Base-by-base conservation (phyloP, 139 green algal species). In the Pycnococcus provasolii region DNA sequence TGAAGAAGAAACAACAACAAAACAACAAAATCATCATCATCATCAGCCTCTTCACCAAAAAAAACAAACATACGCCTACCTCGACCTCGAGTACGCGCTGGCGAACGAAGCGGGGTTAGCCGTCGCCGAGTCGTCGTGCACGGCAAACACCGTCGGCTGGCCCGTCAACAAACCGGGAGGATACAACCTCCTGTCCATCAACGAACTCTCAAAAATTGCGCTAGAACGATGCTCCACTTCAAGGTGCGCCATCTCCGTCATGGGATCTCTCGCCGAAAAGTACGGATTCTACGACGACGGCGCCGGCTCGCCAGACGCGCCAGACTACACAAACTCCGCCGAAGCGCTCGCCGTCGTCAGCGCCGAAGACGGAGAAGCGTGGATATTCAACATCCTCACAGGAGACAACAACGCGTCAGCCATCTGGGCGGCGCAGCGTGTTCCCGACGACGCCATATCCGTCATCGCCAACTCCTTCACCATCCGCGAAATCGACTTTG, bases 391-490 rank as follows among this genome's bases (percentile, higher is more conserved):
- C 54, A 61, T 61, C 54, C 13, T 61, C n/a, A n/a, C 54, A 5
- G 54, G 42, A n/a, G 7, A 8, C 54, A 61, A n/a, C n/a, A 26
- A 26, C 8, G 42, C 54, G 9, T 58, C 60, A 7, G 64, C 64
- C 8, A 51, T 71, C 5, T 71, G 64, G 64, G 54, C 54, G 15
- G 53, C 64, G 26, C 64, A 71, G 64, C 48, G 64, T 15, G 64
- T 71, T 6, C 48, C 50, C n/a, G 64, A 71, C 54, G 64, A 45
- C 9, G 15, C 64, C 4, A 44, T 61, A 11, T 51, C 58, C 54
- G 64, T 71, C 53, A 42, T 71, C 6, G 64, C 64, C 39, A 71
- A 71, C 64, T 42, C 44, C 53, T 71, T 71, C 54, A 51, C 65
- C 4, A 71, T 71, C 54, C 64, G 51, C 45, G 53, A 71, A 43